Conservation (phyloP, 2,329 filamentous ascomycete genomes). For the Didymella keratinophila region DNA sequence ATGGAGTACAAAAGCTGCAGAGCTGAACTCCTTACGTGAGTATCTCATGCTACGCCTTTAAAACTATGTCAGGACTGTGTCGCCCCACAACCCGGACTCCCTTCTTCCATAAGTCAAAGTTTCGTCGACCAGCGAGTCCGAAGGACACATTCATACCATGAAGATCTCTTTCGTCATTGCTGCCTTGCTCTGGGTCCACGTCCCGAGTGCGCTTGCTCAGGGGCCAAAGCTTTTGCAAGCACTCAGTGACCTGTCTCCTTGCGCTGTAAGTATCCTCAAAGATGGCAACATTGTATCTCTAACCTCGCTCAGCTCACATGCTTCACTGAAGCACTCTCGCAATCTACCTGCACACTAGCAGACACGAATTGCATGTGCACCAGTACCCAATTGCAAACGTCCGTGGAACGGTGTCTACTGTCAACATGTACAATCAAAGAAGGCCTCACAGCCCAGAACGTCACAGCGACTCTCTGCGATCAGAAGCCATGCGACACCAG, state of each 20-base stretch:
- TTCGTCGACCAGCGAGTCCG: background rate
- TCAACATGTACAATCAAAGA: conserved; percentile 17
- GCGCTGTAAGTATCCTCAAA: background rate
- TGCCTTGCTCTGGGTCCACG: background rate
- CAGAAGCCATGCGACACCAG: background rate
- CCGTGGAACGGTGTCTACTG: background rate
- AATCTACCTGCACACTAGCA: background rate
- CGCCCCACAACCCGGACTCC: background rate
- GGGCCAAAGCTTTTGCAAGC: background rate
- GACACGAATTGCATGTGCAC: conserved; percentile 1
- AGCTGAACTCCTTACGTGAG: background rate
- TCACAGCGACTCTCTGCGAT: background rate
- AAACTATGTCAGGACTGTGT: background rate
- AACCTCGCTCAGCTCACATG: background rate
- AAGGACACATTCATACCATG: background rate
- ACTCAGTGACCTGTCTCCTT: background rate
- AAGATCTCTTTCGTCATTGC: background rate
- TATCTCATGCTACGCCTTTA: background rate
- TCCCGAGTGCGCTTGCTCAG: background rate
- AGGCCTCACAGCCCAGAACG: conserved; percentile 1
- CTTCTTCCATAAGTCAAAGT: background rate
- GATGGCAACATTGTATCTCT: background rate
- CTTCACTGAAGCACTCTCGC: background rate
- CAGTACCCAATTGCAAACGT: background rate
- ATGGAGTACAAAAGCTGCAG: background rate